phyloP scores from a whole-genome alignment of 106 monocot species.

The Allium sativum region DNA sequence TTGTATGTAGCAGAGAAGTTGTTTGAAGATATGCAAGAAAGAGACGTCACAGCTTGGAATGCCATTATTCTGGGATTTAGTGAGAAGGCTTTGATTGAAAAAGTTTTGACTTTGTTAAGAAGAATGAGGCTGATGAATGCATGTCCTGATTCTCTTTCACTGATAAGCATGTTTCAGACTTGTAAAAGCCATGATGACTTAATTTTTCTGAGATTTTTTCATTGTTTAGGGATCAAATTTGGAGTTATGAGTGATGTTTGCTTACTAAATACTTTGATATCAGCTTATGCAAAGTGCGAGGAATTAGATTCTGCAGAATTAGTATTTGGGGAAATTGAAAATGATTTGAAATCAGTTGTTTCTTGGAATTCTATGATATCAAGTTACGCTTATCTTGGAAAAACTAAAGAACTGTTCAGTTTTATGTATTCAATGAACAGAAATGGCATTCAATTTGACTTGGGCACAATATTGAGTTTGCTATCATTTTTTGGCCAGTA shows the following conservation, averaged over 20 bases:
- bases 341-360: slow-evolving; percentile 12
- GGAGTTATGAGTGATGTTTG: slow-evolving; percentile 19
- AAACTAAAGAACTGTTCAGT: slow-evolving; percentile 1
- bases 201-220: slow-evolving; percentile 7
- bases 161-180: slow-evolving; percentile 14
- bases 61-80: slow-evolving; percentile 18
- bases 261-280: slow-evolving; percentile 24
- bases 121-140: slow-evolving; percentile 18
- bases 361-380: slow-evolving; percentile 42
- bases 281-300: slow-evolving; percentile 28
- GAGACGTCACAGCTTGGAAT: slow-evolving; percentile 30
- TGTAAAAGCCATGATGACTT: slow-evolving; percentile 5
- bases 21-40: slow-evolving; percentile 24
- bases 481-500: slow-evolving; percentile 16
- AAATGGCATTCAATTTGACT: slow-evolving; percentile 16
- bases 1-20: slow-evolving; percentile 1
- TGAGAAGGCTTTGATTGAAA: slow-evolving; percentile 7
- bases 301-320: slow-evolving; percentile 19
- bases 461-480: slow-evolving; percentile 22
- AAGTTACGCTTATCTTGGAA: slow-evolving; percentile 13
- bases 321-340: slow-evolving; percentile 20
- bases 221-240: slow-evolving; percentile 15
- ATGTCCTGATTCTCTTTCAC: slow-evolving; percentile 19
- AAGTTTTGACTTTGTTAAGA: slow-evolving; percentile 11
- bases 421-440: slow-evolving; percentile 11